Evolutionary conservation across 345 rosid genomes (phyloP).

Genomic region (Syzygium aromaticum): DNA sequence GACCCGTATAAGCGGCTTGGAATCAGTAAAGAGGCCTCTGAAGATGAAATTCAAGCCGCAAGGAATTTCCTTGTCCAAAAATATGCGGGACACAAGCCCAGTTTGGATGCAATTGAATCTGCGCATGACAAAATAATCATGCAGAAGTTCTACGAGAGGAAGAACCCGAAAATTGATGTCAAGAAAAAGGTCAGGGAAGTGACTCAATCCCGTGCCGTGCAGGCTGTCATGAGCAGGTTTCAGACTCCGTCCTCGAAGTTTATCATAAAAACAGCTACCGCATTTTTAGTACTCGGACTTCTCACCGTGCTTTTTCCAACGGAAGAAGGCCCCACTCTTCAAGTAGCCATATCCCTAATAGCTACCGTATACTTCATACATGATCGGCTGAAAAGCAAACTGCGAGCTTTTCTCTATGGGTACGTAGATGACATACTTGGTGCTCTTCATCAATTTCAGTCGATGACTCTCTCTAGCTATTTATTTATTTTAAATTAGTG

Average conservation of each 20-base stretch:
- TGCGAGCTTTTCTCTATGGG: constrained; percentile 75
- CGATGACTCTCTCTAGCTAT: not conserved
- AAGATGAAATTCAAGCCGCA: constrained; percentile 90
- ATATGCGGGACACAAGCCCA: constrained; percentile 81
- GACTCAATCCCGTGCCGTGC: constrained; percentile 58
- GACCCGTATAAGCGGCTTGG: constrained; percentile 92
- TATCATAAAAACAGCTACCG: constrained; percentile 49
- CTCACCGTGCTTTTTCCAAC: constrained; percentile 4
- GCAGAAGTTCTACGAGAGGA: constrained; percentile 87
- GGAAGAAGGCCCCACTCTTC: constrained; percentile 30
- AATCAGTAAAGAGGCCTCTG: constrained; percentile 89
- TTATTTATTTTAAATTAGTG: not conserved
- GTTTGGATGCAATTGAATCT: constrained; percentile 83
- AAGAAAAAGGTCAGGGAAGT: constrained; percentile 70
- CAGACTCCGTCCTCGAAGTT: constrained; percentile 57
- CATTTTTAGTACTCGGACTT: constrained; percentile 65
- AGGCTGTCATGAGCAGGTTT: constrained; percentile 60
- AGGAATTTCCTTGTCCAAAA: constrained; percentile 77
- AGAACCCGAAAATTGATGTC: constrained; percentile 70
- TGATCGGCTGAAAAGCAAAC: constrained; percentile 63
- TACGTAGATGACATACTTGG: constrained; percentile 15
- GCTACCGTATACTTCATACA: constrained; percentile 75
- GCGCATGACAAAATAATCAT: constrained; percentile 91
- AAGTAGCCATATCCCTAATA: constrained; percentile 66
- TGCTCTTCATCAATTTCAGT: not conserved